Evolutionary conservation across 805 yeast genomes (phyloP), one percentile per base, ranked within the genome.

Genomic region (Hanseniaspora vineae): DNA sequence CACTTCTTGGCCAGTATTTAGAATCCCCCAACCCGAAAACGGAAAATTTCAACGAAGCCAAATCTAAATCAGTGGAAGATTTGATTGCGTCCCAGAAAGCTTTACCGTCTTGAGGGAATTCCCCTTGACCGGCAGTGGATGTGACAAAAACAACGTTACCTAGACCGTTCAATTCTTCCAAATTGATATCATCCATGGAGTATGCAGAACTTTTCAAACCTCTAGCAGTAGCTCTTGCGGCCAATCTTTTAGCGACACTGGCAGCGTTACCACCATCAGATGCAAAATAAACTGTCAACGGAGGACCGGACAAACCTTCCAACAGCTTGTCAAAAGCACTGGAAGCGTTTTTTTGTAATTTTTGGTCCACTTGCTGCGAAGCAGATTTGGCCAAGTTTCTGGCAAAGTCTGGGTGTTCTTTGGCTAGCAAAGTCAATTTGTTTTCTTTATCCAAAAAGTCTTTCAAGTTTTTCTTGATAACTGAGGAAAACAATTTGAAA

Each of bases 91-190:
- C 77, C 92, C 95, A 83, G 56, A 90, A 81, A 45, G 75, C 74
- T 54, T 74, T 72, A 12, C 86, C 82, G 58, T 87, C 88, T 48
- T 84, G 68, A 0, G 98, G 97, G 37, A 90, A 67, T 52, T 84
- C 96, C 44, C 98, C 98, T 65, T 90, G 97, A 17, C 97, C 97
- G 1, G 95, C 85, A 0, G 98, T 90, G 1, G 96, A 81, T 57
- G 95, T 83, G 6, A 90, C 59, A 2, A 90, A 70, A 1, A 89
- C 78, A 45, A 88, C 75, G 80, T 66, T 54, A 65, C 69, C 64
- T 70, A 78, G 56, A 39, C 73, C 70, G 18, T 82, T 76, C 51
- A 88, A 70, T 53, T 85, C 95, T 55, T 84, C 95, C 33, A 81
- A 57, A 31, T 46, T 44, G 54, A 78, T 76, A 39, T 78, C 81